Evolutionary conservation across 2,329 filamentous ascomycete species (phyloP).

Genomic region (Coniochaeta ligniaria): DNA sequence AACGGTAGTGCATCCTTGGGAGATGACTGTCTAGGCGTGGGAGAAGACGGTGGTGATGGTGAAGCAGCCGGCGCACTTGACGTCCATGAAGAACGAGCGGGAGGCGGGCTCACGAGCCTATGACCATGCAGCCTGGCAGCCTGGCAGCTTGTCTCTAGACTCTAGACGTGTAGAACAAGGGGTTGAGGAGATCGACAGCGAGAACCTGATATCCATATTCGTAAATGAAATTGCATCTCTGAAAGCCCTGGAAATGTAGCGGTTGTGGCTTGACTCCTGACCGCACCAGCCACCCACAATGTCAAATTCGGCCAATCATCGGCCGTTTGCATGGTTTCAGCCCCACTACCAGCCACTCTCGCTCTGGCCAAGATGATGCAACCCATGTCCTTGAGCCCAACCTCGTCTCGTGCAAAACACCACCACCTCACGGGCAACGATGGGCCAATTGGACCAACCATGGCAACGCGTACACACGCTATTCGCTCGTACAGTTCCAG

Average conservation of each 20-base stretch:
- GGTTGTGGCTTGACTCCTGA: neutral
- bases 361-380: neutral
- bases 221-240: neutral
- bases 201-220: constrained; percentile 98
- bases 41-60: constrained; percentile 99
- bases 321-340: neutral
- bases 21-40: constrained; percentile 99
- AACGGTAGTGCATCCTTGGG: constrained; percentile 98
- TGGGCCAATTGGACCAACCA: neutral
- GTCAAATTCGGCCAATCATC: neutral
- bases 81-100: constrained; percentile 99
- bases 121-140: constrained; percentile 66
- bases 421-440: neutral
- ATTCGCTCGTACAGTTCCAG: neutral
- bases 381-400: neutral
- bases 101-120: constrained; percentile 91
- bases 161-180: too few species aligned
- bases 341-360: neutral
- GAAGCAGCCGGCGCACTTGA: constrained; percentile 99
- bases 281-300: neutral
- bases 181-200: constrained; percentile 99
- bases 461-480: neutral
- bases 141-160: constrained; percentile 91
- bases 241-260: neutral
- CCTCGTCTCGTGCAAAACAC: neutral